A percentile compares a stretch with the other conserved stretches of the same genome.
These are phyloP conservation scores for Fragaria iinumae DNA, from an alignment of 306 rosid genomes.

Conservation along the genomic window DNA sequence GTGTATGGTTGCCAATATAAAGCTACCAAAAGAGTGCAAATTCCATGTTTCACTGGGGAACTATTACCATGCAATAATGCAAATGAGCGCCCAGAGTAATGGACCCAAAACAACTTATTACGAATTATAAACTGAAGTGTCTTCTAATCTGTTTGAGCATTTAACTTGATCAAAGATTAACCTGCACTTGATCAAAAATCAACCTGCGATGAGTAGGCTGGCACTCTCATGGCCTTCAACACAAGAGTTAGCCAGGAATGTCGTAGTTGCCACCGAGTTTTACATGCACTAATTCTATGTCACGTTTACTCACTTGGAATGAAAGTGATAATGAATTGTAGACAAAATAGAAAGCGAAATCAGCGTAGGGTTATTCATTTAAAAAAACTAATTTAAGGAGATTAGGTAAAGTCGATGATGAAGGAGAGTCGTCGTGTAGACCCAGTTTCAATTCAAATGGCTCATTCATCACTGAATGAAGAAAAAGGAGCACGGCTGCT, in stretches of 20 bases:
- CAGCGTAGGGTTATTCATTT: neutral
- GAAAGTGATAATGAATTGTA: too few relatives aligned
- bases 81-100: neutral
- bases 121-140: constrained; percentile 13
- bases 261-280: neutral
- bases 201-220: neutral
- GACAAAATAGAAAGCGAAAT: too few relatives aligned
- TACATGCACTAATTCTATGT: neutral
- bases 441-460: constrained; percentile 29
- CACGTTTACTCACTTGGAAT: too few relatives aligned
- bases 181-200: too few relatives aligned
- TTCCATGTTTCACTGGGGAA: neutral
- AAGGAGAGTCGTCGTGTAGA: constrained; percentile 8
- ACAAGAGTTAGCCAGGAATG: neutral
- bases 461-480: constrained; percentile 15
- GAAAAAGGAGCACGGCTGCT: constrained; percentile 12
- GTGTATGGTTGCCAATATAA: neutral
- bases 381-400: constrained; percentile 33
- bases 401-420: neutral
- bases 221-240: neutral
- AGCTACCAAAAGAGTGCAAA: neutral
- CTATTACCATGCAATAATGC: neutral
- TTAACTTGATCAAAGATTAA: too few relatives aligned
- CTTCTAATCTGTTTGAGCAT: neutral
- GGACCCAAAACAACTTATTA: constrained; percentile 34